Percentiles rank a stretch among this genome's conserved stretches.
Conservation (phyloP, 78 protist species). For the Dictyostelium capitatum region DNA sequence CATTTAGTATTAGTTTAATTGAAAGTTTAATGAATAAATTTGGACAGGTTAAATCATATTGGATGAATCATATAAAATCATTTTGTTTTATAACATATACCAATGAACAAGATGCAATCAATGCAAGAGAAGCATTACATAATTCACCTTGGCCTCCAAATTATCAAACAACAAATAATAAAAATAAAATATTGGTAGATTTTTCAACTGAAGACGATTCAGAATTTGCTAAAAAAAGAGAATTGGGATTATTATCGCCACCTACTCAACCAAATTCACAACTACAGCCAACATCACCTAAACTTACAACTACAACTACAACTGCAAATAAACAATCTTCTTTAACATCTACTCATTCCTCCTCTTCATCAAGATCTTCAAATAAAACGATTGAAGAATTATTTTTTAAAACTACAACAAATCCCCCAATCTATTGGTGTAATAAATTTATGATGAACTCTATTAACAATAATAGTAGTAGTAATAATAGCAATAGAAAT, state of each 20-base stretch:
- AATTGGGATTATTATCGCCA: neutral
- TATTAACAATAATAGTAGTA: too few species aligned
- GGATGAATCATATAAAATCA: slow-evolving; percentile 55
- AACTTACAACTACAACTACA: neutral
- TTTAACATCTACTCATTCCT: neutral
- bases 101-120: slow-evolving; percentile 27
- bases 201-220: slow-evolving; percentile 30
- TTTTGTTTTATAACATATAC: slow-evolving; percentile 49
- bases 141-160: slow-evolving; percentile 59
- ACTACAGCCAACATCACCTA: neutral
- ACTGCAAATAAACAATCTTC: neutral
- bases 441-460: too few species aligned
- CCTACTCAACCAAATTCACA: neutral
- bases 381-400: neutral
- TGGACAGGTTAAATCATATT: slow-evolving; percentile 22
- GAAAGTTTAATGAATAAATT: slow-evolving; percentile 17
- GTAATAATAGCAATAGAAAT: too few species aligned
- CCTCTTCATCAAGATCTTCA: neutral
- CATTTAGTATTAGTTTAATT: slow-evolving; percentile 24
- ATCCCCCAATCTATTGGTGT: slow-evolving; percentile 7
- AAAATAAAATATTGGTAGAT: slow-evolving; percentile 6
- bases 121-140: slow-evolving; percentile 6
- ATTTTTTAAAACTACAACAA: neutral
- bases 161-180: neutral
- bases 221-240: slow-evolving; percentile 9